Base-by-base conservation (phyloP, 176 grass and related monocot species). In the Oryza rufipogon region DNA sequence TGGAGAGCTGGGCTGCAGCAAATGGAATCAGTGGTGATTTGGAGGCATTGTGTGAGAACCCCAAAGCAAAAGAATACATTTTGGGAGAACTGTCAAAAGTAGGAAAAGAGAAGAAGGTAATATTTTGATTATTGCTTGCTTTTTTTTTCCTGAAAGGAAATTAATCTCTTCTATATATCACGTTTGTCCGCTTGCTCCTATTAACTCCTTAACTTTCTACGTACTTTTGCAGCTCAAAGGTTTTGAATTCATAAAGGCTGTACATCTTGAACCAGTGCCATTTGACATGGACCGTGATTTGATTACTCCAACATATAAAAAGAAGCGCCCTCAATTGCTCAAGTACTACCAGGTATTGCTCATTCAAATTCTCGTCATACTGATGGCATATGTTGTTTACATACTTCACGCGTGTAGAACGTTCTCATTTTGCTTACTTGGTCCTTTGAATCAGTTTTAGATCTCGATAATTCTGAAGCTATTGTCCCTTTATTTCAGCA, bases 241-340 rank as follows among this genome's bases (percentile, higher is more conserved):
- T 68, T 97, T 97, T 91, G 91, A 97, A 75, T 81, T 97, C 47
- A 75, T 97, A 68, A 97, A 86, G 75, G 87, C 90, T 70, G 49
- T 94, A 76, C 89, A 92, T 74, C 91, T 97, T 44, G 94, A 97
- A 48, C 87, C 94, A n/a, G 75, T 84, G 23, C 87, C 87, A 4
- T 97, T 97, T 88, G 94, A 94, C 73, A 91, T 91, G 83, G 94
- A 97, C 5, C 94, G 89, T 22, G 94, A 93, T 79, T 76, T 97
- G 88, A 90, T 97, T 77, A 97, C 94, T 74, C 94, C 94, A 15
- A 97, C 94, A 54, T 94, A 88, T 72, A 97, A 97, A 87, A 94
- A 90, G 85, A 97, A 97, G 86, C 89, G 94, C 7, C 90, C 89
- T 0, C 94, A 93, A 68, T 73, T 97, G 83, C 82, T 94, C 39